Evolutionary conservation across 202 grass and related monocot species (phyloP).

Genomic region (Schoenoplectus tabernaemontani): DNA sequence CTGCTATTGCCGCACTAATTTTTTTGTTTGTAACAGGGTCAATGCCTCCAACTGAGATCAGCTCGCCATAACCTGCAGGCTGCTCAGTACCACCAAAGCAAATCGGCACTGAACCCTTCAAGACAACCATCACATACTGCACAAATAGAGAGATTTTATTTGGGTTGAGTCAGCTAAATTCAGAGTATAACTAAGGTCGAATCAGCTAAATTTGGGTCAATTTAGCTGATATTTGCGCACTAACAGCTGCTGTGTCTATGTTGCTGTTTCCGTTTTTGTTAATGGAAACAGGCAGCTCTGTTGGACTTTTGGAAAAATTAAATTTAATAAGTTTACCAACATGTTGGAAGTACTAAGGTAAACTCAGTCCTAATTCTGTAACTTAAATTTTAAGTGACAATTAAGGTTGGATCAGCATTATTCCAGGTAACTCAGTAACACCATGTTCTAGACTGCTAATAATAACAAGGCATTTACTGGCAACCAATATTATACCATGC

Average conservation of each 20-base stretch:
- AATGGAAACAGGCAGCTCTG: neutral
- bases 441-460: too few relatives aligned
- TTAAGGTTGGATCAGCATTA: neutral
- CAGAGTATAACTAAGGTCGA: neutral
- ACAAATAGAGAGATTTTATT: neutral
- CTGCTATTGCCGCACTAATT: conserved; percentile 60
- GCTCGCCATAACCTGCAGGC: conserved; percentile 68
- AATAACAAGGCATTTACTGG: neutral
- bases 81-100: conserved; percentile 70
- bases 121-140: conserved; percentile 82
- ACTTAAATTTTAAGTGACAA: neutral
- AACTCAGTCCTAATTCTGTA: neutral
- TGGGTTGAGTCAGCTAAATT: neutral
- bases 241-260: neutral
- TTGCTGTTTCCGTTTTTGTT: neutral
- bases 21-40: conserved; percentile 64
- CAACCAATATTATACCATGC: neutral
- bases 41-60: conserved; percentile 73
- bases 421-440: too few relatives aligned
- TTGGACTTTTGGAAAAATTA: too few relatives aligned
- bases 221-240: neutral
- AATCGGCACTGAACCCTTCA: conserved; percentile 66
- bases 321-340: too few relatives aligned
- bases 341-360: neutral
- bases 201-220: neutral